A percentile compares a stretch with the other conserved stretches of the same genome.
Conservation (phyloP, 768 basidiomycete genomes). For the Tephrocybe sp. region DNA sequence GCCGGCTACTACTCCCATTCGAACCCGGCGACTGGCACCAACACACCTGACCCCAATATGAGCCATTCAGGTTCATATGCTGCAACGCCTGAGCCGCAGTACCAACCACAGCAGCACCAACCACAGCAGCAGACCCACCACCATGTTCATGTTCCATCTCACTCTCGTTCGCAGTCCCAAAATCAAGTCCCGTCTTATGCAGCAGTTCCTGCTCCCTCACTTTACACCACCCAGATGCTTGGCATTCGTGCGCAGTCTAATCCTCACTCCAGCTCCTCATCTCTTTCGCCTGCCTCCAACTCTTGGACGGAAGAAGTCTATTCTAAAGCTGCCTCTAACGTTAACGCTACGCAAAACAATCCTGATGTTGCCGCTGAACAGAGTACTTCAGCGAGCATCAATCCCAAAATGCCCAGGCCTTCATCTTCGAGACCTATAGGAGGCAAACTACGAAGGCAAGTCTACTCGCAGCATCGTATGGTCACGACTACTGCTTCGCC, state of each 20-base stretch:
- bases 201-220: neutral
- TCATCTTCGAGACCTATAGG: constrained; percentile 4
- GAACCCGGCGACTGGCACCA: constrained; percentile 13
- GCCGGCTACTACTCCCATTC: constrained; percentile 15
- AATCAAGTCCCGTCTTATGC: constrained; percentile 7
- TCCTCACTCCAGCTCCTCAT: constrained; percentile 16
- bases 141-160: neutral
- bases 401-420: neutral
- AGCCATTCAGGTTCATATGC: constrained; percentile 23
- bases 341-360: neutral
- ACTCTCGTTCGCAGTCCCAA: constrained; percentile 10
- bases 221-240: constrained; percentile 6
- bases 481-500: constrained; percentile 2
- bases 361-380: neutral
- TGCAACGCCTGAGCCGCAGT: constrained; percentile 26
- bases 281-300: constrained; percentile 19
- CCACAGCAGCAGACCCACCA: constrained; percentile 13
- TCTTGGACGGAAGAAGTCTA: constrained; percentile 20
- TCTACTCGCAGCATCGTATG: constrained; percentile 3
- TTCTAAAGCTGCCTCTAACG: constrained; percentile 6
- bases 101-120: constrained; percentile 21
- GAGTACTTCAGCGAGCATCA: neutral
- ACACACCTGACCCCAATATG: constrained; percentile 11
- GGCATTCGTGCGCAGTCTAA: constrained; percentile 9
- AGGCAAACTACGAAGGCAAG: neutral